Evolutionary conservation across 2,329 filamentous ascomycete genomes (phyloP).

Genomic region (Bimuria novae-zelandiae): DNA sequence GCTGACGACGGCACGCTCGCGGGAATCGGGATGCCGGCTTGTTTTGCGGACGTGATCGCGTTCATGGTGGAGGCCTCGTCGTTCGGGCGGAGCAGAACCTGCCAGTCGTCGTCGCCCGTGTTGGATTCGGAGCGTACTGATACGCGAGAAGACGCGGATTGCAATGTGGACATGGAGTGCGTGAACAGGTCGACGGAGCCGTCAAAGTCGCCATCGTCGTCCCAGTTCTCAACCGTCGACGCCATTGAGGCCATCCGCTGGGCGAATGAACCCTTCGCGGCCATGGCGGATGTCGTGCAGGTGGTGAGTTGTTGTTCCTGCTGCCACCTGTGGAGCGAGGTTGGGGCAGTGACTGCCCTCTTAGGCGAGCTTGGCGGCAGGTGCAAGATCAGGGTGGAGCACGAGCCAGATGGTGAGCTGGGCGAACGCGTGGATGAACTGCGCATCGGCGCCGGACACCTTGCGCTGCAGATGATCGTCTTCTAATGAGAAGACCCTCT

Average conservation of each 20-base stretch:
- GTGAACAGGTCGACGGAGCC: conserved; percentile 69
- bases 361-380: conserved; percentile 8
- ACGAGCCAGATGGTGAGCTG: neutral
- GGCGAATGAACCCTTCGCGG: conserved; percentile 43
- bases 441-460: neutral
- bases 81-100: conserved; percentile 81
- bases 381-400: neutral
- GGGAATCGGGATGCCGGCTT: conserved; percentile 89
- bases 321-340: conserved; percentile 20
- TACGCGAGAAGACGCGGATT: conserved; percentile 79
- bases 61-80: conserved; percentile 83
- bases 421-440: neutral
- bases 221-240: conserved; percentile 71
- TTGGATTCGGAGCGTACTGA: conserved; percentile 82
- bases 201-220: conserved; percentile 56
- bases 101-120: conserved; percentile 81
- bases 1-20: conserved; percentile 85
- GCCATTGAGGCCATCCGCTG: conserved; percentile 57
- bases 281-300: conserved; percentile 34
- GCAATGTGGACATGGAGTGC: conserved; percentile 71
- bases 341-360: conserved; percentile 14
- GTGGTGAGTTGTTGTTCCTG: conserved; percentile 15
- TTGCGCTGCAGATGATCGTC: neutral
- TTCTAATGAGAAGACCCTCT: neutral
- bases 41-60: conserved; percentile 84